Percentiles rank a stretch among this genome's conserved stretches.
Evolutionary conservation across 73 alveolate species (phyloP).

Genomic region (Paramecium tetraurelia): DNA sequence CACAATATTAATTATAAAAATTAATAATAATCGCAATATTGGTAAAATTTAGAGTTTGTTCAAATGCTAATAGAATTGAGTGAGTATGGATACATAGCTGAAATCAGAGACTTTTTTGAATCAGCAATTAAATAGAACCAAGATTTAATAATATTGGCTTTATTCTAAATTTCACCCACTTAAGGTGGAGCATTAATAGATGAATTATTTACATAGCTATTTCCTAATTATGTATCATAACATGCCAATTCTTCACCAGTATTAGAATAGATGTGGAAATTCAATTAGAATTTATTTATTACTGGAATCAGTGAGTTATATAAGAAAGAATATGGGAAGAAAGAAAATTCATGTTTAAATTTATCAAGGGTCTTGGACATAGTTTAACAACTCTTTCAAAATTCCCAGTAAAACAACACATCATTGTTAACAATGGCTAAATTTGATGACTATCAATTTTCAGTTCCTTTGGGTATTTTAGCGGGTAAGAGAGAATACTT

Average conservation of each 20-base stretch:
- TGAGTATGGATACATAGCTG: slow-evolving; percentile 47
- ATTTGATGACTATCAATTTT: slow-evolving; percentile 89
- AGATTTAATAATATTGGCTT: slow-evolving; percentile 33
- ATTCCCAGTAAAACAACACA: slow-evolving; percentile 68
- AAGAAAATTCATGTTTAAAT: slow-evolving; percentile 57
- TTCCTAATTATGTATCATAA: slow-evolving; percentile 54
- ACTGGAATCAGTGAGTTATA: slow-evolving; percentile 59
- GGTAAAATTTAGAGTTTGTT: slow-evolving; percentile 56
- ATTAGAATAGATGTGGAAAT: slow-evolving; percentile 55
- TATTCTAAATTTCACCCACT: slow-evolving; percentile 45
- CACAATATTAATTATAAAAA: background rate
- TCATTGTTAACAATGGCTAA: slow-evolving; percentile 81
- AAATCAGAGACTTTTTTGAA: slow-evolving; percentile 46
- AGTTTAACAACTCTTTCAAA: background rate
- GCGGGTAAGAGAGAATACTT: slow-evolving; percentile 98
- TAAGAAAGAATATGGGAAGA: slow-evolving; percentile 55
- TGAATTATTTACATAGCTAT: slow-evolving; percentile 52
- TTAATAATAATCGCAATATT: background rate
- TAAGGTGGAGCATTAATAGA: slow-evolving; percentile 54
- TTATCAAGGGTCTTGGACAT: slow-evolving; percentile 60
- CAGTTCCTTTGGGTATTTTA: slow-evolving; percentile 91
- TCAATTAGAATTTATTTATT: slow-evolving; percentile 42
- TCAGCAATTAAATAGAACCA: slow-evolving; percentile 15
- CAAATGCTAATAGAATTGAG: slow-evolving; percentile 40
- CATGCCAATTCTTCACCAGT: slow-evolving; percentile 56